Conservation (phyloP, 495 filamentous ascomycete species). For the Talaromyces thailandensis region DNA sequence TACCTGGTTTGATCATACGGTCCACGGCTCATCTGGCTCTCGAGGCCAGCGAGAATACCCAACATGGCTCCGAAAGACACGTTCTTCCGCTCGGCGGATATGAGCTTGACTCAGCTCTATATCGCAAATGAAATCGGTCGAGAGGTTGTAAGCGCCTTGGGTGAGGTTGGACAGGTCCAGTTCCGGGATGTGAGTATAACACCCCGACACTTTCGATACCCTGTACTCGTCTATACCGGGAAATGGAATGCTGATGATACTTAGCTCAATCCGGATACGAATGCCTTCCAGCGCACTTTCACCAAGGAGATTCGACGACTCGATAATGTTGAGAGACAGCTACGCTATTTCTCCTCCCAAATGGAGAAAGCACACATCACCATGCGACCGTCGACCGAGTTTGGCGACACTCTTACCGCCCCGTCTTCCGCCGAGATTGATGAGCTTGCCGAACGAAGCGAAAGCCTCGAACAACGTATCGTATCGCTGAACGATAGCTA, state of each 20-base stretch:
- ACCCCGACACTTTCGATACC: background rate
- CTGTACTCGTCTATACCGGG: too few species aligned
- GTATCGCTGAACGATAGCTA: conserved; percentile 92
- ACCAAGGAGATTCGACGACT: conserved; percentile 94
- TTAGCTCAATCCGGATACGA: conserved; percentile 84
- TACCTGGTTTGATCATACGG: background rate
- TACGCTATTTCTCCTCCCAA: conserved; percentile 88
- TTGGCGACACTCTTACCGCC: conserved; percentile 72
- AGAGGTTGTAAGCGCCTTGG: conserved; percentile 93
- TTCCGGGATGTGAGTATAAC: conserved; percentile 80
- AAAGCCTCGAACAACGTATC: conserved; percentile 85
- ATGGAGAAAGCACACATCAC: conserved; percentile 87
- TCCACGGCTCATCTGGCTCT: background rate
- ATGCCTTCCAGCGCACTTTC: conserved; percentile 93
- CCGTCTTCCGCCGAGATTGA: conserved; percentile 91
- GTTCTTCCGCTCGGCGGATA: conserved; percentile 98
- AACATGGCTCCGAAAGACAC: conserved; percentile 63
- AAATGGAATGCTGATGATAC: background rate
- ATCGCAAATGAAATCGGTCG: conserved; percentile 97
- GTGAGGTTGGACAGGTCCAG: conserved; percentile 90
- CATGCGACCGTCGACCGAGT: conserved; percentile 76
- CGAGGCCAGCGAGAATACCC: conserved; percentile 7
- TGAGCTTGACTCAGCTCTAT: conserved; percentile 99
- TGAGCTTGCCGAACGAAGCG: conserved; percentile 82
- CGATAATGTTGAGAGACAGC: conserved; percentile 95